Percentiles rank a stretch among this genome's conserved stretches.
These are phyloP conservation scores for Hansenula anomala DNA, from an alignment of 1,139 yeast genomes.

Conservation along the genomic window DNA sequence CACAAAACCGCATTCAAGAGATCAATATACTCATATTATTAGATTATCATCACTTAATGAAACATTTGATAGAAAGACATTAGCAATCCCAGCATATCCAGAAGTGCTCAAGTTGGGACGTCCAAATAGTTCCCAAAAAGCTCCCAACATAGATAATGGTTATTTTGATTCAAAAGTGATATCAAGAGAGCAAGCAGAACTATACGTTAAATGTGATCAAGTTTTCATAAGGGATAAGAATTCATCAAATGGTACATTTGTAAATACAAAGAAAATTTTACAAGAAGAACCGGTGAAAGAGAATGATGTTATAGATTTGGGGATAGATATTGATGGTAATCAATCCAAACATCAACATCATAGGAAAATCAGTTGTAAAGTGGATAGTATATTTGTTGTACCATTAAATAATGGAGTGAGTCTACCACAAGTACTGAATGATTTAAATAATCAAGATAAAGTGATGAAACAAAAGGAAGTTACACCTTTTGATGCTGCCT, in stretches of 20 bases:
- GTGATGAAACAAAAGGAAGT: conserved; percentile 2
- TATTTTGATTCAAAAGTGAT: conserved; percentile 91
- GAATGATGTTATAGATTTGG: conserved; percentile 81
- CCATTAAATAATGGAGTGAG: conserved; percentile 27
- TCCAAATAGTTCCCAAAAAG: conserved; percentile 67
- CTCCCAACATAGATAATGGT: conserved; percentile 80
- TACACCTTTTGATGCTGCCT: conserved; percentile 59
- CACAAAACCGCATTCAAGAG: conserved; percentile 14
- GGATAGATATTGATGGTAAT: conserved; percentile 85
- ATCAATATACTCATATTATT: conserved; percentile 39
- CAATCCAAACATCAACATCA: conserved; percentile 47
- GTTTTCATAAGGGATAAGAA: conserved; percentile 81
- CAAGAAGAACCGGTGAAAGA: conserved; percentile 58
- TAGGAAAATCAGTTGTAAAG: conserved; percentile 75
- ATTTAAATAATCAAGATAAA: conserved; percentile 11
- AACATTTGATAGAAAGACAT: conserved; percentile 74
- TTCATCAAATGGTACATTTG: conserved; percentile 91
- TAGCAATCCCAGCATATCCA: conserved; percentile 78
- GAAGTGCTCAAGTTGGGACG: conserved; percentile 85
- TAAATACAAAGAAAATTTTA: conserved; percentile 68
- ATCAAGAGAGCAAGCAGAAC: conserved; percentile 89
- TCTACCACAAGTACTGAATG: conserved; percentile 11
- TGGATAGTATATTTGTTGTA: conserved; percentile 66
- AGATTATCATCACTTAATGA: conserved; percentile 73
- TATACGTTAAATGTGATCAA: conserved; percentile 61